Base-by-base conservation (phyloP, 441 rosid genomes). In the Pelargonium myrrhifolium region DNA sequence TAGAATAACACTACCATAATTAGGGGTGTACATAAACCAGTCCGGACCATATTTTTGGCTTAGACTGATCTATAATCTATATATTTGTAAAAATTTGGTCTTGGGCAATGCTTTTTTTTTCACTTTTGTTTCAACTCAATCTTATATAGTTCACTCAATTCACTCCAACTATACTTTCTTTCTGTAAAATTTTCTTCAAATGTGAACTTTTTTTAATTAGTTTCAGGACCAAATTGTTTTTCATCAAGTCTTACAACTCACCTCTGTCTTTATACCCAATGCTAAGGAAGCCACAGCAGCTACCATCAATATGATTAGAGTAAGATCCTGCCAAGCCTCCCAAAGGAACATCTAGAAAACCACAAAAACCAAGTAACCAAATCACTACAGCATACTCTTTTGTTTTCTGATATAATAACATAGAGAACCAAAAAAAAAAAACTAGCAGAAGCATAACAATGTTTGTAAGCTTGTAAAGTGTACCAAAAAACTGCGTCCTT, bases 271-370 rank as follows among this genome's bases (percentile, higher is more conserved):
- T 77, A 93, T 93, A 64, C 97, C 98, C 79, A 93, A 76, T 24
- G 75, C 98, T 84, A 93, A 78, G 74, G 96, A 93, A 78, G 92
- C 96, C 73, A 73, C 89, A 28, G 99, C 99, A 80, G 99, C 99
- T 59, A 89, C 74, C 81, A 91, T 83, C 86, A 91, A 79, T 82
- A 93, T 91, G 78, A 91, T 82, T 80, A 93, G 77, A 49, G 99
- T 91, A 82, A 91, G 95, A 83, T 91, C 99, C 75, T 91, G 99
- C 85, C 97, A 88, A 65, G 99, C 96, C 82, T 93, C 99, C 99
- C 99, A 94, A 53, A 92, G 94, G 80, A 94, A 94, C 82, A 82
- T 90, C 99, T 94, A 72, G 24, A 10, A 49, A 26, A 68, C 49
- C 55, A 40, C 73, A 31, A 71, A 4, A 62, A 62, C 18, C 45